Conservation (phyloP, 345 rosid genomes). For the Syzygium jambos region DNA sequence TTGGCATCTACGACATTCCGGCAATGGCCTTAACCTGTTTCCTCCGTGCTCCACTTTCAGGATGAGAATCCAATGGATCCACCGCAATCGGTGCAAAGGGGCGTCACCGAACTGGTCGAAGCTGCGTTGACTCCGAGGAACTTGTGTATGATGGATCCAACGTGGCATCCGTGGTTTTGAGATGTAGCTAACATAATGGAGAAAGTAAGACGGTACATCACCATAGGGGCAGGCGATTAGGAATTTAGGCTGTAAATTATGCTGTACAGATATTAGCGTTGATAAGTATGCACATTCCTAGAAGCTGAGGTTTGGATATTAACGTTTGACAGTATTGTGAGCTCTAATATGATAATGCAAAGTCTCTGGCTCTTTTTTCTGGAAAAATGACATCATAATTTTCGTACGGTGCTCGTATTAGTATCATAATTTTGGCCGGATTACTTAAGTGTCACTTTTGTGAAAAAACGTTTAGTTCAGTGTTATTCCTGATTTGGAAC, state of each 20-base stretch:
- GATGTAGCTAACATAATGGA: not conserved
- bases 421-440: not conserved
- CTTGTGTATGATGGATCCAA: conserved; percentile 99
- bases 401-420: not conserved
- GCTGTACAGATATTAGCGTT: not conserved
- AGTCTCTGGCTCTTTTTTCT: not conserved
- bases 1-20: not conserved
- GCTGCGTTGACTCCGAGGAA: conserved; percentile 89
- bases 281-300: not conserved
- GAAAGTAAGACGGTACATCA: not conserved
- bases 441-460: not conserved
- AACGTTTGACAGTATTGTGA: not conserved
- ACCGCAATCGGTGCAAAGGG: conserved; percentile 88
- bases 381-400: not conserved
- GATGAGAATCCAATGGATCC: conserved; percentile 79
- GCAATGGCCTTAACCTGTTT: not conserved
- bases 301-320: conserved; percentile 20
- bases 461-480: not conserved
- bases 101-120: conserved; percentile 76
- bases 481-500: not conserved
- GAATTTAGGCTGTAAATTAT: not conserved
- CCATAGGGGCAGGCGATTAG: not conserved
- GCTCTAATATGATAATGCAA: not conserved
- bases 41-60: conserved; percentile 13
- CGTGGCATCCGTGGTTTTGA: conserved; percentile 99